Evolutionary conservation across 73 alveolate species (phyloP).

Genomic region (Symbiodinium pilosum): DNA sequence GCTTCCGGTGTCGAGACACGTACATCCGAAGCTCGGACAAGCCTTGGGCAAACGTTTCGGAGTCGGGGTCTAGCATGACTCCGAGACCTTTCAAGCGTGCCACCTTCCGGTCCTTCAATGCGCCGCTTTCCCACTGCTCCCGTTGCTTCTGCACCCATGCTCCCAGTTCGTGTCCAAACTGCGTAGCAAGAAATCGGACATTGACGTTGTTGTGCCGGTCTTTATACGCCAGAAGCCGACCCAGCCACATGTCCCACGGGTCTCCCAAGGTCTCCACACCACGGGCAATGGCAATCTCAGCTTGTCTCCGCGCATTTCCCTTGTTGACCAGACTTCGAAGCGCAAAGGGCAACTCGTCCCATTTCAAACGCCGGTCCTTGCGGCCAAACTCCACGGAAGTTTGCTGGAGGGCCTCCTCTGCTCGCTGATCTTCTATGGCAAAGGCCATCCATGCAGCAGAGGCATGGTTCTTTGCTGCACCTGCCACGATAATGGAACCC

Average conservation of each 20-base stretch:
- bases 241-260: conserved; percentile 91
- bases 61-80: conserved; percentile 56
- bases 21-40: conserved; percentile 66
- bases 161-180: conserved; percentile 82
- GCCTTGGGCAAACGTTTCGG: conserved; percentile 86
- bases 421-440: conserved; percentile 75
- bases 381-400: conserved; percentile 89
- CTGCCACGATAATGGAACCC: conserved; percentile 56
- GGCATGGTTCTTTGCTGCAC: conserved; percentile 87
- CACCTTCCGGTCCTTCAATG: conserved; percentile 64
- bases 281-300: conserved; percentile 76
- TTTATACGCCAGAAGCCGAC: conserved; percentile 50
- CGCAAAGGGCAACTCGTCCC: conserved; percentile 60
- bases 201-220: conserved; percentile 68
- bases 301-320: conserved; percentile 57
- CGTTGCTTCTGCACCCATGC: conserved; percentile 62
- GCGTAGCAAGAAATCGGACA: conserved; percentile 76
- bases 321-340: conserved; percentile 60
- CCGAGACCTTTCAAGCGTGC: conserved; percentile 90
- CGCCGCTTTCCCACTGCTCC: conserved; percentile 70
- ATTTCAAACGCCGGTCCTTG: conserved; percentile 63
- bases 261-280: conserved; percentile 84
- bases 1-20: conserved; percentile 45
- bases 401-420: conserved; percentile 81
- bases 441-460: conserved; percentile 90